Base-by-base conservation (phyloP, 306 rosid species). In the Rubus idaeus region DNA sequence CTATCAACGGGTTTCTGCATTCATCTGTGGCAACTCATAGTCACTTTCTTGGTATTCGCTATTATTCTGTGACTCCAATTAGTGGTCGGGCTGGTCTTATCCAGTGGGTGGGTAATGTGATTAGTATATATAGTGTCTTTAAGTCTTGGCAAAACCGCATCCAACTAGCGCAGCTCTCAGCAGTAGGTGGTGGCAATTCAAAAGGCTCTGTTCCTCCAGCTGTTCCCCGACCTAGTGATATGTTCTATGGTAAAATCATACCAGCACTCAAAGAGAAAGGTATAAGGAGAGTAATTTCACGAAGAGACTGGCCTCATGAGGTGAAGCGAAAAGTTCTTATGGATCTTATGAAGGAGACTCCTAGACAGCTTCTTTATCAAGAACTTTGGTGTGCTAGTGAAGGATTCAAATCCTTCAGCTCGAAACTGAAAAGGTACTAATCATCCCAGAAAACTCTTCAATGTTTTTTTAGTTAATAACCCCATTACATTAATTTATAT, bases 191-290 rank as follows among this genome's bases (percentile, higher is more conserved):
- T 58, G 87, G 90, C 79, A 89, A 88, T 86, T 55, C 90, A 45
- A 94, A 87, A 81, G 71, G 84, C 68, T 85, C 96, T 23, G 96
- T 80, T 84, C 97, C 92, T 80, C 90, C 94, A 76, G 94, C 93
- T 61, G 87, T 94, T 87, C 97, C 98, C 58, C 96, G 97, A 70
- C 98, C 98, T 21, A 91, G 98, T 86, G 98, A 94, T 86, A 94
- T 94, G 98, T 91, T 94, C 80, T 94, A 94, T 78, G 98, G 98
- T 82, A 94, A 94, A 87, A 94, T 94, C 84, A 94, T 94, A 79
- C 98, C 98, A 30, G 98, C 98, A 78, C 96, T 94, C 56, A 94
- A 94, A 86, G 98, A 94, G 87, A 94, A 94, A 86, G 98, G 98
- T 79, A 94, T 94, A 79, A 91, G 90, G 81, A 91, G 98, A 89